Evolutionary conservation across 2,329 filamentous ascomycete genomes (phyloP).

Genomic region (Dactylellina cionopaga): DNA sequence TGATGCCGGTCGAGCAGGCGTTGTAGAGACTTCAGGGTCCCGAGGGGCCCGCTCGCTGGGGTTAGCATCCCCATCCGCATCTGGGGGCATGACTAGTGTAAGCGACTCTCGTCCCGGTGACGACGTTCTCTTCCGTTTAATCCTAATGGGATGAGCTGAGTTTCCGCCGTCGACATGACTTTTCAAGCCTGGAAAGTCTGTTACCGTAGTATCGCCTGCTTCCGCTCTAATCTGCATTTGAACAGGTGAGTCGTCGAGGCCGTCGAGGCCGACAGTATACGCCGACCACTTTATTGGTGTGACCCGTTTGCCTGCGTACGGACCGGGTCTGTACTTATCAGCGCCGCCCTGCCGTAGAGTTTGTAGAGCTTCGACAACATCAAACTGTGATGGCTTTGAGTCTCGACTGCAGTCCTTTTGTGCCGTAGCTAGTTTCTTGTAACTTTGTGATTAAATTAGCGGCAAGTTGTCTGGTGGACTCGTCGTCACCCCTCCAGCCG

Average conservation of each 20-base stretch:
- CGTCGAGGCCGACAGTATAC: neutral
- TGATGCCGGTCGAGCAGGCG: neutral
- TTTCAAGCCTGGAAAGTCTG: conserved; percentile 20
- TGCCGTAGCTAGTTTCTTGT: conserved; percentile 33
- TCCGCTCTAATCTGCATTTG: conserved; percentile 1
- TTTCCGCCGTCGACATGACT: conserved; percentile 4
- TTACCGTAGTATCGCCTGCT: neutral
- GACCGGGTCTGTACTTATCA: conserved; percentile 37
- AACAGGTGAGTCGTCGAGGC: neutral
- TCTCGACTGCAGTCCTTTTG: conserved; percentile 30
- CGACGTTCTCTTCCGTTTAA: conserved; percentile 32
- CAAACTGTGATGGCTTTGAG: conserved; percentile 34
- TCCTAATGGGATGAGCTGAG: conserved; percentile 25
- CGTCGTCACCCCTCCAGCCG: conserved; percentile 41
- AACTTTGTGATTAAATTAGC: conserved; percentile 41
- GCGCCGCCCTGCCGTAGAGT: conserved; percentile 27
- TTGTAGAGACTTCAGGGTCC: neutral
- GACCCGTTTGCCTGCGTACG: conserved; percentile 24
- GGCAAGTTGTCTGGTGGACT: conserved; percentile 32
- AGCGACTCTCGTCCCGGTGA: conserved; percentile 17
- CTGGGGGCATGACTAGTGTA: conserved; percentile 23
- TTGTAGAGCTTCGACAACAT: conserved; percentile 26
- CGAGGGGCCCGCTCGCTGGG: no score
- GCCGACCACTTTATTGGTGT: conserved; percentile 33
- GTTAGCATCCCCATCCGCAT: conserved; percentile 2